These are phyloP conservation scores for Phytophthora melonis DNA, from an alignment of 352 stramenopile genomes.

Conservation along the genomic window DNA sequence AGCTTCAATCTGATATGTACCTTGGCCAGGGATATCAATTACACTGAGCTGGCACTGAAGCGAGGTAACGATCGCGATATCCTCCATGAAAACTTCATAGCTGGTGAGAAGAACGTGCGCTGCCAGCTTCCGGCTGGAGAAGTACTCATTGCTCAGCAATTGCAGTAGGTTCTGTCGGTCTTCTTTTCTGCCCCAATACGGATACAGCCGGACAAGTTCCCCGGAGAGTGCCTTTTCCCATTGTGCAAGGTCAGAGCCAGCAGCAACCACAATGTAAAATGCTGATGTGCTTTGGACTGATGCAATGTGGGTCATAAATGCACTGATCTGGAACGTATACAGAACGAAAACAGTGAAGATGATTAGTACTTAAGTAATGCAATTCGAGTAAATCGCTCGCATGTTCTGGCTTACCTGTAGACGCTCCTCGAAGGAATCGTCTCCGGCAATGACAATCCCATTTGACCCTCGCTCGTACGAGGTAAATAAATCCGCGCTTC, in stretches of 20 bases:
- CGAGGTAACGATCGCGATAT: conserved; percentile 45
- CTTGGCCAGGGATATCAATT: conserved; percentile 50
- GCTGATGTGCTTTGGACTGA: conserved; percentile 38
- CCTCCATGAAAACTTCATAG: conserved; percentile 66
- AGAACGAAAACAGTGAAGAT: neutral
- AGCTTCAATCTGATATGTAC: conserved; percentile 32
- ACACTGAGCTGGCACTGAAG: conserved; percentile 59
- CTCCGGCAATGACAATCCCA: conserved; percentile 35
- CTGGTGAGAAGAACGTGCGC: conserved; percentile 67
- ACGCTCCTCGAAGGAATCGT: conserved; percentile 32
- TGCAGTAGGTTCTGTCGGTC: conserved; percentile 54
- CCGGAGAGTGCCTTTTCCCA: conserved; percentile 52
- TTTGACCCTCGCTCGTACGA: conserved; percentile 45
- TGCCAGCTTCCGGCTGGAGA: conserved; percentile 33
- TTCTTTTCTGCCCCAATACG: conserved; percentile 61
- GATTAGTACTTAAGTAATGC: neutral
- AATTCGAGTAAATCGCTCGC: neutral
- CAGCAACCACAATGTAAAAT: conserved; percentile 60
- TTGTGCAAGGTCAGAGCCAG: conserved; percentile 40
- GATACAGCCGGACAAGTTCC: conserved; percentile 46
- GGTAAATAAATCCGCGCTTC: conserved; percentile 22
- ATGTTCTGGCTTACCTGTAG: conserved; percentile 27
- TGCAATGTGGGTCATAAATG: conserved; percentile 41
- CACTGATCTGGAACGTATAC: conserved; percentile 36
- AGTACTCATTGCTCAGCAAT: conserved; percentile 48